These are phyloP conservation scores for Fragaria iinumae DNA, from an alignment of 306 rosid genomes.

Conservation along the genomic window DNA sequence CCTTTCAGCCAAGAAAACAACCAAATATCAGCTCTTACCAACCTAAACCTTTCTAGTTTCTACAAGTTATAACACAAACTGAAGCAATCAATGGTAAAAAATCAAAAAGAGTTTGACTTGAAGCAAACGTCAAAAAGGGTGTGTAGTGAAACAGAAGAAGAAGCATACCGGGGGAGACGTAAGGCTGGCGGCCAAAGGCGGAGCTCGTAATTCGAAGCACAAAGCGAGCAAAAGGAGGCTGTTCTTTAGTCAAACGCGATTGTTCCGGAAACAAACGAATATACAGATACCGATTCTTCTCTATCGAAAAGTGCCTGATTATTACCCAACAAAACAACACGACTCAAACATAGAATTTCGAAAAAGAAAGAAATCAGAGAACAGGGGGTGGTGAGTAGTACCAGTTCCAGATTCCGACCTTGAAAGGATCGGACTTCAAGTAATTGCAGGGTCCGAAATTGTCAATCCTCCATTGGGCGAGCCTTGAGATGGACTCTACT, in stretches of 20 bases:
- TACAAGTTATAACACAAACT: too few relatives aligned
- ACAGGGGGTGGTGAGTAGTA: background rate
- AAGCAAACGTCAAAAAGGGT: background rate
- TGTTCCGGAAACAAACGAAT: slow-evolving; percentile 82
- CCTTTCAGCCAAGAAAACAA: background rate
- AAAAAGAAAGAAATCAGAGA: background rate
- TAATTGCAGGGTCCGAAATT: slow-evolving; percentile 61
- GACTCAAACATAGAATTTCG: background rate
- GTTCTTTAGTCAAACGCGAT: slow-evolving; percentile 60
- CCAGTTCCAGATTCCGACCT: slow-evolving; percentile 94
- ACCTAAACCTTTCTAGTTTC: background rate
- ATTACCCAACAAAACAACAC: slow-evolving; percentile 10
- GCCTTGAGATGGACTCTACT: slow-evolving; percentile 63
- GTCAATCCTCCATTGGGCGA: slow-evolving; percentile 87
- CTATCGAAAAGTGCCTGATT: slow-evolving; percentile 58
- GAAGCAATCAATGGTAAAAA: background rate
- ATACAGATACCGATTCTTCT: slow-evolving; percentile 62
- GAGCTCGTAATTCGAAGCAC: slow-evolving; percentile 59
- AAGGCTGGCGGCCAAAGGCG: slow-evolving; percentile 52
- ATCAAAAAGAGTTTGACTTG: background rate
- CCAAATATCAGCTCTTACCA: background rate
- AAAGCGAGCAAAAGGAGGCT: slow-evolving; percentile 75
- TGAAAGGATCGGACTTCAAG: slow-evolving; percentile 76
- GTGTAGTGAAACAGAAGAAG: background rate
- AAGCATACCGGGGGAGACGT: slow-evolving; percentile 60